A percentile compares a stretch with the other conserved stretches of the same genome.
Conservation (phyloP, 2,329 filamentous ascomycete genomes). For the Xylaria sp. region DNA sequence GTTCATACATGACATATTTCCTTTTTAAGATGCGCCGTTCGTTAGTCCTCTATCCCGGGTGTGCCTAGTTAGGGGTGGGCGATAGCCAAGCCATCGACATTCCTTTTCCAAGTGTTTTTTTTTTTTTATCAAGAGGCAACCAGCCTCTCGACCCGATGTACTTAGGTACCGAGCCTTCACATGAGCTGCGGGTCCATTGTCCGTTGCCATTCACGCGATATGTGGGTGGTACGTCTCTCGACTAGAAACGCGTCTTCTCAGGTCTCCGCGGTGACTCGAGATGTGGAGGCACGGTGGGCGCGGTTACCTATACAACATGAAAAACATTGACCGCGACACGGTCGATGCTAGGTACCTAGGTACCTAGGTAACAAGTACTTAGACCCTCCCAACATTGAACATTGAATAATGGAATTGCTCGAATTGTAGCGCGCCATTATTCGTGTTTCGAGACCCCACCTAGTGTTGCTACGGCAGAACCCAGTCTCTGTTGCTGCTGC, state of each 20-base stretch:
- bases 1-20: neutral
- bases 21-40: neutral
- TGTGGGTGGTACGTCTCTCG: neutral
- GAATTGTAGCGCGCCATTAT: neutral
- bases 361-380: neutral
- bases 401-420: neutral
- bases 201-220: neutral
- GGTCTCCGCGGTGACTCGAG: neutral
- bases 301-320: neutral
- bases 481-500: slow-evolving; percentile 40
- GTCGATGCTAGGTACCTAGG: no score
- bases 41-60: neutral
- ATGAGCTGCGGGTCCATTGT: neutral
- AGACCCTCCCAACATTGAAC: neutral
- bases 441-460: neutral
- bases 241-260: neutral
- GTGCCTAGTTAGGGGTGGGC: neutral
- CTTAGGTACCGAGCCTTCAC: neutral
- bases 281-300: neutral
- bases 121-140: neutral
- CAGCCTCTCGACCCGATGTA: neutral
- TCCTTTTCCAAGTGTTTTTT: no score
- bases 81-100: neutral
- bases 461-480: slow-evolving; percentile 40
- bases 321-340: neutral